Evolutionary conservation across 768 basidiomycete genomes (phyloP), one percentile per base, ranked within the genome.

Genomic region (Amanita subjunquillea): DNA sequence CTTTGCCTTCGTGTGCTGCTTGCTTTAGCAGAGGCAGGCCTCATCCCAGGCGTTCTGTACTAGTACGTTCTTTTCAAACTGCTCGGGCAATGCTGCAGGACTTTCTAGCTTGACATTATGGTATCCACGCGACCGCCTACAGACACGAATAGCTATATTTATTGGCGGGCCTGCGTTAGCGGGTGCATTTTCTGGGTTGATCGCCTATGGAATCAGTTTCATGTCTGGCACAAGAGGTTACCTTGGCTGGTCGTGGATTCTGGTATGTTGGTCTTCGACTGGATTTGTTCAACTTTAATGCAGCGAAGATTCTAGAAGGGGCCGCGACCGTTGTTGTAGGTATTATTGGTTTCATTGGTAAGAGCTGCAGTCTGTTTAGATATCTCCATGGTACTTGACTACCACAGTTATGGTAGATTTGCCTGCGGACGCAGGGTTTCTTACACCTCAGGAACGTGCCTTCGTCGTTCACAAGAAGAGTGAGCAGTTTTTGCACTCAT

Each of bases 11-110:
- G 47, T 15, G 32, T 50, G n/a, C 29, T 38, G 4, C 48, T 50
- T 12, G 86, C 85, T 2, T 60, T 83, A 3, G 76, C 83, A 0
- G 86, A 88, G 65, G 81, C 83, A 4, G 84, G 86, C 2, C 61
- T 87, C 8, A 87, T 83, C 64, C 85, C 86, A 9, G 85, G 85
- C 27, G 81, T 87, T 8, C 75, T 78, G 0, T 89, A 85, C 68
- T 87, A 84, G 85, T 85, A 25, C 22, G n/a, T 34, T 20, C 2
- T 25, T 39, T 23, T 46, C 51, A 25, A 82, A 4, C 2, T 32
- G 32, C 10, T 32, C 6, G 32, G 32, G 10, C 10, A 12, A 34
- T 5, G 12, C 34, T 34, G 12, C 4, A 34, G 12, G 1, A 34
- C 9, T 34, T 34, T 34, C 34, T 34, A 34, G 79, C 57, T 66